Percentiles rank a stretch among this genome's conserved stretches.
These are phyloP conservation scores for Eutrema japonicum DNA, from an alignment of 345 rosid species.

Conservation along the genomic window DNA sequence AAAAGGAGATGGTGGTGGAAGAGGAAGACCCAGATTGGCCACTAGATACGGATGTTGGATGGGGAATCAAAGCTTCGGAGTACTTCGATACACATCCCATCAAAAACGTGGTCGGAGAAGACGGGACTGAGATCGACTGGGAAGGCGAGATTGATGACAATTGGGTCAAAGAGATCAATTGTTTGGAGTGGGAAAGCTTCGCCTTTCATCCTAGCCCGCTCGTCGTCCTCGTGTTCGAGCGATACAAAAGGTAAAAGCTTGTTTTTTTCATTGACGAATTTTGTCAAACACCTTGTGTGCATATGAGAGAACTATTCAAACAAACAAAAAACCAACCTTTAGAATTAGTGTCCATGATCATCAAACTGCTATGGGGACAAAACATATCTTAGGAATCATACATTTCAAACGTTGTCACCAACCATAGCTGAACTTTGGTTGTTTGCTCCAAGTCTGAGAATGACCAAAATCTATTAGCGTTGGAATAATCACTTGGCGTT, in stretches of 20 bases:
- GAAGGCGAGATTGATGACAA: conserved; percentile 85
- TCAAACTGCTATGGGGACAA: background rate
- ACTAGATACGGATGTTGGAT: conserved; percentile 89
- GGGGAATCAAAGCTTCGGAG: conserved; percentile 93
- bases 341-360: background rate
- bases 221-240: conserved; percentile 78
- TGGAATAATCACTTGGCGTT: background rate
- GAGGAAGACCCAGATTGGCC: conserved; percentile 89
- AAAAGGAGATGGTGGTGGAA: conserved; percentile 67
- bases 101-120: conserved; percentile 83
- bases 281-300: conserved; percentile 34
- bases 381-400: background rate
- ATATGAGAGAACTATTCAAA: background rate
- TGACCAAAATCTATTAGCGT: background rate
- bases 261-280: conserved; percentile 1
- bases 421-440: background rate
- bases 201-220: conserved; percentile 91
- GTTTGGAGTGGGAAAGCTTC: conserved; percentile 88
- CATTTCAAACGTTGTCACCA: background rate
- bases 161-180: conserved; percentile 89
- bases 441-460: background rate
- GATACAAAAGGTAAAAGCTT: conserved; percentile 62
- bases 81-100: conserved; percentile 84
- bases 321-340: background rate
- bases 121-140: conserved; percentile 82